A percentile compares a stretch with the other conserved stretches of the same genome.
Conservation (phyloP, 1,284 basidiomycete species). For the Ustilago crameri region DNA sequence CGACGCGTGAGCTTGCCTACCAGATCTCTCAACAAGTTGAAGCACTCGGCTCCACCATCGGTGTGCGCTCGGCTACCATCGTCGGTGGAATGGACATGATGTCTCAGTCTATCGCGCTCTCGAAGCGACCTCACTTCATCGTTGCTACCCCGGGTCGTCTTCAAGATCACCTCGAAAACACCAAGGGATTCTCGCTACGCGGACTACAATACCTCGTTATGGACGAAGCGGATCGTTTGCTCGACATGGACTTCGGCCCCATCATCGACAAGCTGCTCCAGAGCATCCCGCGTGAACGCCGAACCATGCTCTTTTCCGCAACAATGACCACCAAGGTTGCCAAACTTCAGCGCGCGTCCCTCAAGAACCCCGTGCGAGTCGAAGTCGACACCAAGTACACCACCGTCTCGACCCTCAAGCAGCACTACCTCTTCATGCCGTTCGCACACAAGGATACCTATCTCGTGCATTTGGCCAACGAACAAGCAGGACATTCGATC, state of each 20-base stretch:
- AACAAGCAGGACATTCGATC: constrained; percentile 88
- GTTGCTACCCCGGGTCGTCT: constrained; percentile 97
- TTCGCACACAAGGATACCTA: constrained; percentile 91
- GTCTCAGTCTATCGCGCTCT: constrained; percentile 89
- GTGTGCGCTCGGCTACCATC: constrained; percentile 88
- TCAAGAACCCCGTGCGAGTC: constrained; percentile 92
- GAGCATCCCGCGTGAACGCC: constrained; percentile 91
- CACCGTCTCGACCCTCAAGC: constrained; percentile 92
- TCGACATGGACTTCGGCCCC: constrained; percentile 97
- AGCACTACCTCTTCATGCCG: constrained; percentile 95
- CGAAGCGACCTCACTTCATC: constrained; percentile 83
- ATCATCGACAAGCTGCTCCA: constrained; percentile 98
- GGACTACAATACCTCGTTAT: constrained; percentile 90
- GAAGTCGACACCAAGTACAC: constrained; percentile 95
- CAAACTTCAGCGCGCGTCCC: constrained; percentile 94
- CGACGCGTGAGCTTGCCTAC: constrained; percentile 96
- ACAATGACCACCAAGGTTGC: constrained; percentile 99
- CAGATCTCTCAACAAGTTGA: constrained; percentile 98
- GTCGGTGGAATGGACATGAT: constrained; percentile 97
- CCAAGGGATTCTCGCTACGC: constrained; percentile 93
- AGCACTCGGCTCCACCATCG: constrained; percentile 78
- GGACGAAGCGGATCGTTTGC: constrained; percentile 94
- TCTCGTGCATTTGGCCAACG: constrained; percentile 88
- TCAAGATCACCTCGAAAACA: constrained; percentile 95
- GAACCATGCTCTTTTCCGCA: constrained; percentile 96